These are phyloP conservation scores for Colletotrichum orchidophilum DNA, from an alignment of 2,329 filamentous ascomycete genomes.

Conservation along the genomic window DNA sequence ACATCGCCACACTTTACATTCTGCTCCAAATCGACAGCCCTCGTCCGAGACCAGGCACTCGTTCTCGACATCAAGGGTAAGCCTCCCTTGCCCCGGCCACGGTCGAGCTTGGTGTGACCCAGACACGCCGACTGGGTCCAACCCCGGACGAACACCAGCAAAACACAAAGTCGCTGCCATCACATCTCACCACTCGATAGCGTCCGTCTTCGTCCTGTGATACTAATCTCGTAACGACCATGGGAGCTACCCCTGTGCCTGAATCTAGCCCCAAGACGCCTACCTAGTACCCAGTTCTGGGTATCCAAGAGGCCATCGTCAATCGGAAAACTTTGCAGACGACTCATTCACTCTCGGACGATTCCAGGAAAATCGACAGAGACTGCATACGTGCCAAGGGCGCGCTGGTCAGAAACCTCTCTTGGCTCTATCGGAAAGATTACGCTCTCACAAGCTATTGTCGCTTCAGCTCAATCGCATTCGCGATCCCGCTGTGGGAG, in stretches of 20 bases:
- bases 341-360: neutral
- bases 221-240: constrained; percentile 3
- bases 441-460: neutral
- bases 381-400: neutral
- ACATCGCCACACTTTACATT: neutral
- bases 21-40: neutral
- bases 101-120: neutral
- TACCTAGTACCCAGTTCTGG: neutral
- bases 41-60: neutral
- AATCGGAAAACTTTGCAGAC: neutral
- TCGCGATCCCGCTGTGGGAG: constrained; percentile 9
- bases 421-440: neutral
- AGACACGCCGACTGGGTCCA: constrained; percentile 1
- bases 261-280: neutral
- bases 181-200: constrained; percentile 15
- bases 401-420: neutral
- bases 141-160: neutral
- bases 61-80: neutral
- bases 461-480: constrained; percentile 4
- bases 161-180: constrained; percentile 14
- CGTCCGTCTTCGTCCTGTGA: constrained; percentile 17
- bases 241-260: constrained; percentile 17
- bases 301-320: neutral
- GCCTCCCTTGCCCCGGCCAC: constrained; percentile 12
- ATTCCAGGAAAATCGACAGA: neutral